Base-by-base conservation (phyloP, 2,329 filamentous ascomycete genomes). In the Trichoderma cornu-damae region DNA sequence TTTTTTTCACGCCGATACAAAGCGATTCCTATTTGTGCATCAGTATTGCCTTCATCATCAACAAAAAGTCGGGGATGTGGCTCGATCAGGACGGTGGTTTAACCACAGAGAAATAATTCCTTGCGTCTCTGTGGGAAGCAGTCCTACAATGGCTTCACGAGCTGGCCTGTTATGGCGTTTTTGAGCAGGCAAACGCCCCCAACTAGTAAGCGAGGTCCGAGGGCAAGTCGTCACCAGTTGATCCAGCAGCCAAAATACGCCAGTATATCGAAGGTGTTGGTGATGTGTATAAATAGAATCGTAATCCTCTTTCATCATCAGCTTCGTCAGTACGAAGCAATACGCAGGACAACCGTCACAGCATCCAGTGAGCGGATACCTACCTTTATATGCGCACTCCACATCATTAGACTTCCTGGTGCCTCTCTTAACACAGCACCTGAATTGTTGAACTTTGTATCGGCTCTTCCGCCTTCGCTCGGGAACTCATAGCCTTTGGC, bases 91-190 rank as follows among this genome's bases (percentile, higher is more conserved):
- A 56, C 11, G 2, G 24, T 12, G 20, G 20, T 37, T 30, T 22
- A 9, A 53, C n/a, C 38, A 53, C 26, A 26, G 34, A 20, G 32
- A 3, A 37, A 30, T 20, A n/a, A 7, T 37, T 3, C 16, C 24
- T 40, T n/a, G n/a, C 48, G 26, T 18, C 18, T 14, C 30, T 32
- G 9, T 22, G 14, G 24, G 6, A 47, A 34, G 40, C 34, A 53
- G 48, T 53, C 48, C 28, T 46, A 58, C 56, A 12, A 52, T 58
- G 40, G 56, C 48, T 52, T 46, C 18, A 38, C 28, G 16, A 16
- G 40, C 30, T 30, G 18, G 18, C 16, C 26, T 12, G 18, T 16
- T 28, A 9, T 16, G 35, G 37, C 24, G 6, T 24, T 32, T 32
- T 30, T 37, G n/a, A 32, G 32, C 8, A n/a, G 34, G 14, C n/a